phyloP scores from a whole-genome alignment of 2,329 filamentous ascomycete species.

The Fusarium sp. region DNA sequence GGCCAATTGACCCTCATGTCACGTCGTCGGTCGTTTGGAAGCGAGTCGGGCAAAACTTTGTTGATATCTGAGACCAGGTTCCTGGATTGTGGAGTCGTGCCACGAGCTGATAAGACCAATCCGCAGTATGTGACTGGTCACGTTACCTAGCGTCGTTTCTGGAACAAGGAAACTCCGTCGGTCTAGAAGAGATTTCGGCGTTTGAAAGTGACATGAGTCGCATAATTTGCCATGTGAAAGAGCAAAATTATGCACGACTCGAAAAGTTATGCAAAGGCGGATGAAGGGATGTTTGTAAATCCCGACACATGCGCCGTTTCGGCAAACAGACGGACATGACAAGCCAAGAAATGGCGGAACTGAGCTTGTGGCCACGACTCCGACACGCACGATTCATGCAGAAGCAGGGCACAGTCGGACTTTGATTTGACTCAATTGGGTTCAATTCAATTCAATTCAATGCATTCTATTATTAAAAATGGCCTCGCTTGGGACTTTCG shows the following conservation, averaged over 20 bases:
- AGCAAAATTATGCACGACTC: not conserved
- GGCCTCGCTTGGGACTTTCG: not conserved
- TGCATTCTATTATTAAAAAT: constrained; percentile 13
- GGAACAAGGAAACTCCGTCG: constrained; percentile 22
- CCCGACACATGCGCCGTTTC: not conserved
- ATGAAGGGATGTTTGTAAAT: not conserved
- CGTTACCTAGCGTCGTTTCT: constrained; percentile 28
- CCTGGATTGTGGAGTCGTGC: constrained; percentile 27
- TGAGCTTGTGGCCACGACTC: not conserved
- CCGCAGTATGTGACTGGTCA: constrained; percentile 25
- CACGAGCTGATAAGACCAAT: constrained; percentile 14
- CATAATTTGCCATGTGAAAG: not conserved
- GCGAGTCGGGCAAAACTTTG: not conserved
- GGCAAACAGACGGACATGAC: not conserved
- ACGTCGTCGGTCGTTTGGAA: not conserved
- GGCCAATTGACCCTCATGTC: not conserved
- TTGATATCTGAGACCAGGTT: constrained; percentile 19
- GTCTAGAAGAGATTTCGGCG: not conserved
- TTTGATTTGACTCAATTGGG: not conserved
- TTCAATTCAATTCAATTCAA: not conserved
- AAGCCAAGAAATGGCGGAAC: not conserved
- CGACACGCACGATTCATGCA: not conserved
- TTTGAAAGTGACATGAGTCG: not conserved
- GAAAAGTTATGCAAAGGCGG: not conserved
- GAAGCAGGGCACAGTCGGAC: not conserved